A percentile compares a stretch with the other conserved stretches of the same genome.
Evolutionary conservation across 2,329 filamentous ascomycete genomes (phyloP).

Genomic region (Biscogniauxia marginata): DNA sequence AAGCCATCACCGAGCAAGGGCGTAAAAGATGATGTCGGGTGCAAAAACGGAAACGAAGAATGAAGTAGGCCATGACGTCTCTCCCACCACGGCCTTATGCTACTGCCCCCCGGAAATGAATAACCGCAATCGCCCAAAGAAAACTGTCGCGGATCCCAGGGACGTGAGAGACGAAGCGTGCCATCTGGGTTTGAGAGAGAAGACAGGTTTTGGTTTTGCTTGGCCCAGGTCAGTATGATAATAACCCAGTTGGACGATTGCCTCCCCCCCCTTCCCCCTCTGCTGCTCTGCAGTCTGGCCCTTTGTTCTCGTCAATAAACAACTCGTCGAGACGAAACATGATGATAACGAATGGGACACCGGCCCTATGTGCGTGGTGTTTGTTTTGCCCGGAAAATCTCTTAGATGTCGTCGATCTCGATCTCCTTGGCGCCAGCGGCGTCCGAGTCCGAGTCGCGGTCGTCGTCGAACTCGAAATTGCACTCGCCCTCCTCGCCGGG

Average conservation of each 20-base stretch:
- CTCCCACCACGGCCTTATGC: constrained; percentile 58
- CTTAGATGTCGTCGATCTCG: constrained; percentile 93
- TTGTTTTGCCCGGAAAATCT: not conserved
- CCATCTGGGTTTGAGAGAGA: constrained; percentile 45
- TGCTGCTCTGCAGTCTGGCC: not conserved
- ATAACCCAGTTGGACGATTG: not conserved
- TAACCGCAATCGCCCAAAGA: too few relatives aligned
- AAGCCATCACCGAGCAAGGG: not conserved
- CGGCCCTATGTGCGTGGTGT: too few relatives aligned
- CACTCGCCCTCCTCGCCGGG: constrained; percentile 92
- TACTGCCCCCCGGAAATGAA: too few relatives aligned
- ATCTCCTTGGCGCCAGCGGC: constrained; percentile 64
- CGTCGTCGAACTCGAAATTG: constrained; percentile 99
- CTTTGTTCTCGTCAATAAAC: too few relatives aligned
- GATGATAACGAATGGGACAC: too few relatives aligned
- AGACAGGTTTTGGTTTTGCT: constrained; percentile 53
- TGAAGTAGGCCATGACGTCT: constrained; percentile 51
- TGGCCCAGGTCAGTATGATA: constrained; percentile 10
- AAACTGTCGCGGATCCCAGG: constrained; percentile 44
- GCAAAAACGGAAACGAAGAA: not conserved
- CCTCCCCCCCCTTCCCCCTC: not conserved
- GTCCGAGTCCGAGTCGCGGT: constrained; percentile 64
- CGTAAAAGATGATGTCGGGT: not conserved
- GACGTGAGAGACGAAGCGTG: not conserved
- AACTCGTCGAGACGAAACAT: too few relatives aligned